These are phyloP conservation scores for Mycena galericulata DNA, from an alignment of 768 basidiomycete species.

Conservation along the genomic window DNA sequence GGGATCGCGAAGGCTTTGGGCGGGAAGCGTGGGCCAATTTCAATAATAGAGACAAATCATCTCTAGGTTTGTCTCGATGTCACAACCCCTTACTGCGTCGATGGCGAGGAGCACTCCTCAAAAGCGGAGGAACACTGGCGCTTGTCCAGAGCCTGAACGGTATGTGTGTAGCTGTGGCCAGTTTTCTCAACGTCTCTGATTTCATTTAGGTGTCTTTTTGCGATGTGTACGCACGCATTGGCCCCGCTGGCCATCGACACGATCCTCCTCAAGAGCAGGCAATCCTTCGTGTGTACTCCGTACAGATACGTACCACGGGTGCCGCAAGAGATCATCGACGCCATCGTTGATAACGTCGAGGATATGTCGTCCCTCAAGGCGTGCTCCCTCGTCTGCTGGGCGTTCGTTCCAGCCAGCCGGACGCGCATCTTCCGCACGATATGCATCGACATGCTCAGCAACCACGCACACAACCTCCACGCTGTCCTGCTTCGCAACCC, in stretches of 20 bases:
- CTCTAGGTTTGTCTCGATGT: too few species aligned
- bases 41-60: too few species aligned
- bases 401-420: conserved; percentile 40
- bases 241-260: not conserved
- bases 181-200: not conserved
- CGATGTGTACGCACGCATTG: conserved; percentile 10
- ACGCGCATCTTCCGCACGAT: conserved; percentile 39
- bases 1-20: too few species aligned
- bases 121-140: too few species aligned
- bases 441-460: conserved; percentile 16
- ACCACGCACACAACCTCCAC: not conserved
- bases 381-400: conserved; percentile 42
- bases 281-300: too few species aligned
- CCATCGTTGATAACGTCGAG: conserved; percentile 34
- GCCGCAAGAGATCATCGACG: conserved; percentile 45
- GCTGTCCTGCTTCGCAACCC: conserved; percentile 10
- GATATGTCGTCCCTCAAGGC: conserved; percentile 38
- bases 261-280: conserved; percentile 1
- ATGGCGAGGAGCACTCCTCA: conserved; percentile 3
- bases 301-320: conserved; percentile 32
- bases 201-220: conserved; percentile 16
- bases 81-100: not conserved
- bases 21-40: too few species aligned
- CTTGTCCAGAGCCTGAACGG: not conserved
- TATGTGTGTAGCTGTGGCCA: not conserved